Evolutionary conservation across 2,329 filamentous ascomycete genomes (phyloP).

Genomic region (Trichoderma endophyticum): DNA sequence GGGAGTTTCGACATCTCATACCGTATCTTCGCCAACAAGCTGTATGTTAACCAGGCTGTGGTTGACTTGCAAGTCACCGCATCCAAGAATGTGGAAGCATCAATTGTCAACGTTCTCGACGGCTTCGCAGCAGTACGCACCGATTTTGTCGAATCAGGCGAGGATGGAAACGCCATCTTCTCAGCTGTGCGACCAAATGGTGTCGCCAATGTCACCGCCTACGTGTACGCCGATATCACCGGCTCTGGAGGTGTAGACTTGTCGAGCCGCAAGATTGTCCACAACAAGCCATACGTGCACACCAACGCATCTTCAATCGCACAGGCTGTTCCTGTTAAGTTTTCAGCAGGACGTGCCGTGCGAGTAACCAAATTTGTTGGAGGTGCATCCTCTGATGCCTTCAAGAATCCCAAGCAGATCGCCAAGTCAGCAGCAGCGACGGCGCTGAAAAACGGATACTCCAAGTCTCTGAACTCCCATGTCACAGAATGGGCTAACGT

Average conservation of each 20-base stretch:
- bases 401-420: constrained; percentile 51
- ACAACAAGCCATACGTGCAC: constrained; percentile 46
- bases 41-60: constrained; percentile 52
- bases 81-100: constrained; percentile 49
- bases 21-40: constrained; percentile 62
- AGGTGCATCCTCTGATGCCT: constrained; percentile 66
- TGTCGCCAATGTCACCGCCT: constrained; percentile 59
- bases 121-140: constrained; percentile 66
- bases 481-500: constrained; percentile 59
- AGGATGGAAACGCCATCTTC: constrained; percentile 56
- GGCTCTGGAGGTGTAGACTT: constrained; percentile 35
- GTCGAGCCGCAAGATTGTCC: constrained; percentile 41
- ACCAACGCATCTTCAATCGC: constrained; percentile 62
- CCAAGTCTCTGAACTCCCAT: constrained; percentile 54
- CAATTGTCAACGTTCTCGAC: constrained; percentile 64
- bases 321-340: constrained; percentile 52
- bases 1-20: constrained; percentile 59
- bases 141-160: constrained; percentile 54
- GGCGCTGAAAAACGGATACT: constrained; percentile 50
- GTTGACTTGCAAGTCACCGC: constrained; percentile 60
- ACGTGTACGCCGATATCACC: constrained; percentile 44
- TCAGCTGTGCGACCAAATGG: constrained; percentile 62
- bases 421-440: constrained; percentile 54
- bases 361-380: constrained; percentile 66
- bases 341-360: constrained; percentile 51